These are phyloP conservation scores for Mortierella sp. DNA, from an alignment of 371 early-diverging fungal species.

Conservation along the genomic window DNA sequence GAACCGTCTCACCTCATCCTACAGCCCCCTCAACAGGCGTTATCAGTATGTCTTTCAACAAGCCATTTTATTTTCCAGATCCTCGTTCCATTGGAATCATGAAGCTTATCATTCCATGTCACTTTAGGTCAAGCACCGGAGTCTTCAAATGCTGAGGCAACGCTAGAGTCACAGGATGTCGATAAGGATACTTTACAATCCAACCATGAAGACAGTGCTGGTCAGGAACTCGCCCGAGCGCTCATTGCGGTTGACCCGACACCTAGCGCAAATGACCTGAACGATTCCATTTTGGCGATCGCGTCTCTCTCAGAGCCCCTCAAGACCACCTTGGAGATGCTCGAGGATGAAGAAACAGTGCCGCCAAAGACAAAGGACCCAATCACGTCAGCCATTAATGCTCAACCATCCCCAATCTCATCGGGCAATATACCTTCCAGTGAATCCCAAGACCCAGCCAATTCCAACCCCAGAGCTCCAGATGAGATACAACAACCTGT, in stretches of 20 bases:
- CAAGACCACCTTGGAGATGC: slow-evolving; percentile 16
- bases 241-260: slow-evolving; percentile 2
- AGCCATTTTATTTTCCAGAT: too few species aligned
- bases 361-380: background rate
- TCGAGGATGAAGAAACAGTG: slow-evolving; percentile 4
- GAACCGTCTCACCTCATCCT: too few species aligned
- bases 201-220: background rate
- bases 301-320: slow-evolving; percentile 46
- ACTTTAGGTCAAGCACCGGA: too few species aligned
- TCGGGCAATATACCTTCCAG: background rate
- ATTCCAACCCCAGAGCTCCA: background rate
- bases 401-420: background rate
- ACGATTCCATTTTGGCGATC: slow-evolving; percentile 38
- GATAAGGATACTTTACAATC: background rate
- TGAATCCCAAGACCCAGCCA: background rate
- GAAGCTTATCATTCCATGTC: too few species aligned
- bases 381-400: background rate
- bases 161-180: background rate
- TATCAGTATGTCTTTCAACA: too few species aligned
- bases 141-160: background rate
- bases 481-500: too few species aligned
- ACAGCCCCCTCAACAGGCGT: too few species aligned
- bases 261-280: background rate
- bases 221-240: slow-evolving; percentile 5
- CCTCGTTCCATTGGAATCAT: too few species aligned